A percentile compares a stretch with the other conserved stretches of the same genome.
Evolutionary conservation across 768 basidiomycete species (phyloP).

Genomic region (Sistotremastrum niveocremeum): DNA sequence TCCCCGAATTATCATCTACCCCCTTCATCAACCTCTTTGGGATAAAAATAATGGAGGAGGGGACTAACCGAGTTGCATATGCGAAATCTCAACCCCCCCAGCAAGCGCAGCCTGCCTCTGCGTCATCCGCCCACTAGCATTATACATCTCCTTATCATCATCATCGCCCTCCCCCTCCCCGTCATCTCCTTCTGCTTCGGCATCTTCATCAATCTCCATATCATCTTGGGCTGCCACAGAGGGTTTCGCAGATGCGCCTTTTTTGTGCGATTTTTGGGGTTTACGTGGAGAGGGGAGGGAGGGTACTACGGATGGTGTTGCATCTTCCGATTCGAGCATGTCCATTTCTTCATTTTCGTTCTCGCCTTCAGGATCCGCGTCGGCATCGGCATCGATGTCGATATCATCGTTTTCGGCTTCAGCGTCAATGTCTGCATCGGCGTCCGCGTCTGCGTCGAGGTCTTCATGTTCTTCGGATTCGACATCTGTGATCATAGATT

Average conservation of each 20-base stretch:
- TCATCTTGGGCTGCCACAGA: too few species aligned
- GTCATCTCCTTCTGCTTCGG: slow-evolving; percentile 8
- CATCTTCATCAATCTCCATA: slow-evolving; percentile 3
- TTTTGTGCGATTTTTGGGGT: slow-evolving; percentile 6
- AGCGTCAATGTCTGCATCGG: too few species aligned
- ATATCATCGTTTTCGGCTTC: too few species aligned
- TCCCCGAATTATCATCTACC: slow-evolving; percentile 12
- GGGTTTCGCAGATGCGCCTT: slow-evolving; percentile 14
- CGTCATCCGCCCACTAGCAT: slow-evolving; percentile 19
- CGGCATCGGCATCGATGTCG: neutral
- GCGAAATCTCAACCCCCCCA: slow-evolving; percentile 11
- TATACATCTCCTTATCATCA: neutral
- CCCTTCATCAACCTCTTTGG: neutral
- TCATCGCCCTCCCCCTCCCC: slow-evolving; percentile 9
- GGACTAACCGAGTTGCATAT: slow-evolving; percentile 6
- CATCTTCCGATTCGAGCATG: slow-evolving; percentile 23
- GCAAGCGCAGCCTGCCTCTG: slow-evolving; percentile 22
- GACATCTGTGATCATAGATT: too few species aligned
- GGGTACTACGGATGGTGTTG: too few species aligned
- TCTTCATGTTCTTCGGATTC: too few species aligned
- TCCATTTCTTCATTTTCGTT: slow-evolving; percentile 27
- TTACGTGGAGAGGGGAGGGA: too few species aligned
- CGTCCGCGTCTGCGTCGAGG: too few species aligned
- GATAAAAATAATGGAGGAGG: slow-evolving; percentile 12
- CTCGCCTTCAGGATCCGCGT: slow-evolving; percentile 21